phyloP scores from a whole-genome alignment of 2,329 filamentous ascomycete genomes.

The Mollisia scopiformis region DNA sequence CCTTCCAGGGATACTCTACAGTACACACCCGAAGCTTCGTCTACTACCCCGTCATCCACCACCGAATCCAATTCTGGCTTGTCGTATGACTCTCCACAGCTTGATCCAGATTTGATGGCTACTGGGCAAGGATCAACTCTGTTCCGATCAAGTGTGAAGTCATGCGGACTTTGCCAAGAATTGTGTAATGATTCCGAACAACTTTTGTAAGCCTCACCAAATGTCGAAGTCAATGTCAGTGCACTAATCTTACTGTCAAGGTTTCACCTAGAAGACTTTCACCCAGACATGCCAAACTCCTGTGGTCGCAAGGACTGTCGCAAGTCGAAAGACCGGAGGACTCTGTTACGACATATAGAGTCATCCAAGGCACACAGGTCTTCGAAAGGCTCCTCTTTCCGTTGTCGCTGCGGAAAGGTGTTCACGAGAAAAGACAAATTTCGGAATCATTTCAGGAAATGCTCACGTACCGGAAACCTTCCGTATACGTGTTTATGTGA shows the following conservation, averaged over 20 bases:
- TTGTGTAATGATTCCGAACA: neutral
- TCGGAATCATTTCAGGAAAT: neutral
- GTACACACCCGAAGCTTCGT: neutral
- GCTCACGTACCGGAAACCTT: neutral
- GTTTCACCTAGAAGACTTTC: neutral
- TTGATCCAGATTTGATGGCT: neutral
- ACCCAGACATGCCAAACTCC: neutral
- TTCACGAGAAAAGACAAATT: conserved; percentile 4
- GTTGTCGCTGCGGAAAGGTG: neutral
- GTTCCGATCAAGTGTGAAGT: neutral
- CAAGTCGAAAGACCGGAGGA: neutral
- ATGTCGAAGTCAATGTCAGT: neutral
- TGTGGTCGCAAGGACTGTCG: neutral
- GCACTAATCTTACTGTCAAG: neutral
- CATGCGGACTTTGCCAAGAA: neutral
- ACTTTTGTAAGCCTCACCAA: neutral
- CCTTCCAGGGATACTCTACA: neutral
- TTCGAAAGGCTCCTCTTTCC: neutral
- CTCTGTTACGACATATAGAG: neutral
- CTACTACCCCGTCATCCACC: neutral
- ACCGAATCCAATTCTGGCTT: neutral
- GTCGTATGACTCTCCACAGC: neutral
- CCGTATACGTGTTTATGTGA: neutral
- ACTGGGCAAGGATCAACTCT: neutral
- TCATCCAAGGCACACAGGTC: neutral